Conservation (phyloP, 768 basidiomycete genomes). For the Mycena chlorophos region DNA sequence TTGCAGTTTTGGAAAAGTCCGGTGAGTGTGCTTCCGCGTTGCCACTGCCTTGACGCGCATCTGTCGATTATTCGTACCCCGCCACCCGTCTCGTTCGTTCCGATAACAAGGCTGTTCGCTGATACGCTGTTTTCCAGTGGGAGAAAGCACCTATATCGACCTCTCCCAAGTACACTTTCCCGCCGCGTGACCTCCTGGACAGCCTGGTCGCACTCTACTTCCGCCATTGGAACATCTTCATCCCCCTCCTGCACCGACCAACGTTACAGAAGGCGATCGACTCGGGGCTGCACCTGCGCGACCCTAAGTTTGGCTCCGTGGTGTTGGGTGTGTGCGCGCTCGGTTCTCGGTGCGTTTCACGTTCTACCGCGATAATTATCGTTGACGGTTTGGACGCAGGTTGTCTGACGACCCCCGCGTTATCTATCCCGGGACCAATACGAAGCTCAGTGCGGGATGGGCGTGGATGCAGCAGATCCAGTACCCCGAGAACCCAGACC, state of each 20-base stretch:
- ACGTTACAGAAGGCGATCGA: constrained; percentile 44
- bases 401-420: constrained; percentile 45
- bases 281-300: constrained; percentile 38
- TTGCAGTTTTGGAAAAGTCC: constrained; percentile 26
- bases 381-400: constrained; percentile 39
- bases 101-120: background rate
- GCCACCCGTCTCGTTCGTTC: too few species aligned
- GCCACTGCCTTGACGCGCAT: too few species aligned
- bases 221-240: constrained; percentile 34
- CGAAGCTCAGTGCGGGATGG: constrained; percentile 30
- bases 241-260: constrained; percentile 52
- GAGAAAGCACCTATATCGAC: background rate
- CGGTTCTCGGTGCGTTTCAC: background rate
- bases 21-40: too few species aligned
- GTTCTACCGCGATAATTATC: constrained; percentile 6
- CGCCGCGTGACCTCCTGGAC: constrained; percentile 38
- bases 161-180: constrained; percentile 23
- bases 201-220: constrained; percentile 54
- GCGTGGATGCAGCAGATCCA: constrained; percentile 14
- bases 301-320: constrained; percentile 41
- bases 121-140: constrained; percentile 9
- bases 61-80: too few species aligned
- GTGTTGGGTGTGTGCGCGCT: constrained; percentile 54
- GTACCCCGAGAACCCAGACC: constrained; percentile 20
- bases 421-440: constrained; percentile 15